These are phyloP conservation scores for Claviceps citrina DNA, from an alignment of 2,329 filamentous ascomycete genomes.

Conservation along the genomic window DNA sequence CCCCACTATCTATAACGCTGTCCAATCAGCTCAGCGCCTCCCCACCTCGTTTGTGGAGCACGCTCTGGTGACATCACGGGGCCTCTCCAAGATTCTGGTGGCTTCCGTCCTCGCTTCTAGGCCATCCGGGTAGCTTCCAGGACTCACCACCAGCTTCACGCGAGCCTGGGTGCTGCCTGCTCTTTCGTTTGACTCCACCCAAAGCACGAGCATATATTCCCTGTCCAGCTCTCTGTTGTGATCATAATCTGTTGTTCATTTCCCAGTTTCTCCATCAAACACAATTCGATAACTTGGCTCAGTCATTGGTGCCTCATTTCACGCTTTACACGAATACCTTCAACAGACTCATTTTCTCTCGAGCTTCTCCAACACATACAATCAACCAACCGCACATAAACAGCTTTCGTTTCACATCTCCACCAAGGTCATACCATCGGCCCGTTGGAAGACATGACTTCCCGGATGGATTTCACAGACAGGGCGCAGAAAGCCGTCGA, in stretches of 20 bases:
- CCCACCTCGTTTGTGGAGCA: slow-evolving; percentile 8
- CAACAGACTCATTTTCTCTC: too few species aligned
- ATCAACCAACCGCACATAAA: too few species aligned
- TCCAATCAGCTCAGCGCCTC: slow-evolving; percentile 11
- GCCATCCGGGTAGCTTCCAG: slow-evolving; percentile 10
- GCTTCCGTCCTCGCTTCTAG: slow-evolving; percentile 17
- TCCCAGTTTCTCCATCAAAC: too few species aligned
- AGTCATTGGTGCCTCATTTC: too few species aligned
- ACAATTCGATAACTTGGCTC: too few species aligned
- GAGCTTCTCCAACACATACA: too few species aligned
- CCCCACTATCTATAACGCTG: too few species aligned
- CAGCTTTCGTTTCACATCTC: too few species aligned
- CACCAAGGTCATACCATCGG: neutral
- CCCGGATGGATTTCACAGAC: slow-evolving; percentile 85
- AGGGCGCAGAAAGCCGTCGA: slow-evolving; percentile 77
- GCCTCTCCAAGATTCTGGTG: slow-evolving; percentile 17
- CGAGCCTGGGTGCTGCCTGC: neutral
- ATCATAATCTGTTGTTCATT: too few species aligned
- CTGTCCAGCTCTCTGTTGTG: too few species aligned
- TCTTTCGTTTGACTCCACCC: neutral
- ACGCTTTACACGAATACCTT: too few species aligned
- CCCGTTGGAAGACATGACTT: slow-evolving; percentile 41
- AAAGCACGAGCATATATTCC: neutral
- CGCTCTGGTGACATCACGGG: slow-evolving; percentile 21
- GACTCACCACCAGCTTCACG: slow-evolving; percentile 3